Evolutionary conservation across 192 early-diverging fungal species (phyloP), one percentile per base, ranked within the genome.

Genomic region (Umbelopsis isabellina): DNA sequence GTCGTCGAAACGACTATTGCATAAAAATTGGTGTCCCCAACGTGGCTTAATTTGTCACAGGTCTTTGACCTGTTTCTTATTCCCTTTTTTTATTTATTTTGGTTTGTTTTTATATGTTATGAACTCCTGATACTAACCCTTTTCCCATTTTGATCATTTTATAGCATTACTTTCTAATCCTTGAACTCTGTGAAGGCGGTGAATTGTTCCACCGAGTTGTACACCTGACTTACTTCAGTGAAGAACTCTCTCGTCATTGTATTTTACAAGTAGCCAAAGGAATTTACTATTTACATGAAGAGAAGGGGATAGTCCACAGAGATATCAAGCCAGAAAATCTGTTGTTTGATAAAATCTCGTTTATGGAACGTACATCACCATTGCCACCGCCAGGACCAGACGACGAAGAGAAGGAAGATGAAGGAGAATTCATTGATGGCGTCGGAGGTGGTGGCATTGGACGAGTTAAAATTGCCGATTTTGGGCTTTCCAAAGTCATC

Each of bases 321-420:
- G 96, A 97, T 77, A 94, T 97, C 67, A 97, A 97, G 84, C 91
- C 91, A 41, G 96, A 97, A 73, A 97, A 97, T 79, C 84, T 96
- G 48, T 79, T 92, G 15, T 91, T 92, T 79, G 88, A 89, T 65
- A 80, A 90, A 44, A 92, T 91, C 35, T 86, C 91, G 0, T 81
- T 92, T 20, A 82, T 87, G 64, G 65, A 73, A 55, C 69, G 69
- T 12, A 61, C 49, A 27, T 83, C 86, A 10, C 71, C 70, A 33
- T 67, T 71, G 25, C 77, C 78, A 20, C 68, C 72, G 45, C 67
- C 58, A 12, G 70, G 80, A 8, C 25, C 91, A 90, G 85, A 86
- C 67, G 90, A 89, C 45, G 87, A 86, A 10, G 85, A 85, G 33
- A 91, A 91, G 75, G 84, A 89, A 72, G 88, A 87, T 61, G 92